These are phyloP conservation scores for Panus rudis DNA, from an alignment of 768 basidiomycete species.

Conservation along the genomic window DNA sequence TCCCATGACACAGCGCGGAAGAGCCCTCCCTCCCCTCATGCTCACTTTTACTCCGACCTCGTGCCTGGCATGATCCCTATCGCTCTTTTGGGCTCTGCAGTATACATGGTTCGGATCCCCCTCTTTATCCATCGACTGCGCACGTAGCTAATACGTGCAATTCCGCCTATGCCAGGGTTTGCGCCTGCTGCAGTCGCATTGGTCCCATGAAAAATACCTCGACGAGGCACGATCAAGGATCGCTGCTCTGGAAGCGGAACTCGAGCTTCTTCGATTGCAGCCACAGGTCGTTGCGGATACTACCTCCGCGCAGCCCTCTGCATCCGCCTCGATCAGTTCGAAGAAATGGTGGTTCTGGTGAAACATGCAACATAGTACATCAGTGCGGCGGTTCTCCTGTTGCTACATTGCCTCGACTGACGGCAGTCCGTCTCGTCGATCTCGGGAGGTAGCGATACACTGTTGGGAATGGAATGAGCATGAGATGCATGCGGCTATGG, in stretches of 20 bases:
- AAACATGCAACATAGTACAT: too few relatives aligned
- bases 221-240: conserved; percentile 52
- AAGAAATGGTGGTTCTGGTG: conserved; percentile 22
- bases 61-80: conserved; percentile 76
- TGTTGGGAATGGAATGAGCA: too few relatives aligned
- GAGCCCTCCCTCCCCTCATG: conserved; percentile 40
- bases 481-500: too few relatives aligned
- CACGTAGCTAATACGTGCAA: conserved; percentile 2
- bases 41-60: conserved; percentile 60
- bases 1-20: neutral
- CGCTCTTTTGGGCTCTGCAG: conserved; percentile 68
- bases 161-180: conserved; percentile 40
- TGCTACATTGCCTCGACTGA: too few relatives aligned
- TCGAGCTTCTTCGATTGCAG: conserved; percentile 28
- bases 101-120: conserved; percentile 54
- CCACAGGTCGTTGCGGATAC: neutral
- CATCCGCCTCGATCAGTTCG: conserved; percentile 1
- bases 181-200: conserved; percentile 51
- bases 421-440: too few relatives aligned
- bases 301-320: neutral
- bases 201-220: conserved; percentile 69
- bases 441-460: too few relatives aligned
- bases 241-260: conserved; percentile 50
- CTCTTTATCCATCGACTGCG: neutral
- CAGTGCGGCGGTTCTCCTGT: too few relatives aligned